Conservation (phyloP, 2,329 filamentous ascomycete genomes). For the Plectosphaerella plurivora region DNA sequence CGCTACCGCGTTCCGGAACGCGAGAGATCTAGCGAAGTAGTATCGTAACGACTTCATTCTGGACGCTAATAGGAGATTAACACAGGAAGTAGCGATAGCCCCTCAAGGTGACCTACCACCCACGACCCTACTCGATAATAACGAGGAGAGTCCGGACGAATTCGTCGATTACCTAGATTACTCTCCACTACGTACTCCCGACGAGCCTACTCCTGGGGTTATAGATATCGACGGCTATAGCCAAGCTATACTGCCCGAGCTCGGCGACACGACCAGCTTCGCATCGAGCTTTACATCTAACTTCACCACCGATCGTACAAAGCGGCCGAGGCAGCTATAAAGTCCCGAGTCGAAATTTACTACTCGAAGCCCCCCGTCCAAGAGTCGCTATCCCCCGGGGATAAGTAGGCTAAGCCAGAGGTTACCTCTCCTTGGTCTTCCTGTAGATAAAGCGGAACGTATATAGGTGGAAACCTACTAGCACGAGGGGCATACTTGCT, state of each 20-base stretch:
- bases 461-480: not conserved
- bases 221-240: too few species aligned
- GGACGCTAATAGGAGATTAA: constrained; percentile 1
- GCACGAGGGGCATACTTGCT: too few species aligned
- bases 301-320: not conserved
- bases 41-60: constrained; percentile 4
- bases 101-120: not conserved
- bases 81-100: not conserved
- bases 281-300: not conserved
- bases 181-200: not conserved
- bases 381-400: not conserved
- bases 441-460: not conserved
- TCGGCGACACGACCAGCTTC: not conserved
- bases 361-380: not conserved
- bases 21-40: constrained; percentile 4
- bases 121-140: not conserved
- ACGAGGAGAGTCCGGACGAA: not conserved
- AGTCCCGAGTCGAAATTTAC: not conserved
- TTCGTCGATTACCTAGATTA: not conserved
- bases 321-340: not conserved
- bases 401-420: not conserved
- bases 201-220: not conserved
- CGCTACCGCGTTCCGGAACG: constrained; percentile 3
- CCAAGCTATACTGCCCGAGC: not conserved
- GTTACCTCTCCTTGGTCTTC: not conserved